Evolutionary conservation across 192 early-diverging fungal genomes (phyloP).

Genomic region (Dissophora globulifera): DNA sequence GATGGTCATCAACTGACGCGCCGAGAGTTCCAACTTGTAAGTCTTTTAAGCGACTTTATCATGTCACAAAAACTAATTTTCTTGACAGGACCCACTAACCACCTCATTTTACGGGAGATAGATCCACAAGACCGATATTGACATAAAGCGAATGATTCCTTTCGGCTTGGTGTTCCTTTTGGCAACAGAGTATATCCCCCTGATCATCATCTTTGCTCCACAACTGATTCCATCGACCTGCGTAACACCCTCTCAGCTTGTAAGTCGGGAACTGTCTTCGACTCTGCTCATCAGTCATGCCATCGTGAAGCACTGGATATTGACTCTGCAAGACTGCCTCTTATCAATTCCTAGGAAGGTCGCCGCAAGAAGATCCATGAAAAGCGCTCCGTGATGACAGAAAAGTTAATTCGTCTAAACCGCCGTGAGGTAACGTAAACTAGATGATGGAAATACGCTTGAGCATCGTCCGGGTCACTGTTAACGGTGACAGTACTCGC

Average conservation of each 20-base stretch:
- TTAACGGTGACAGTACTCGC: no score
- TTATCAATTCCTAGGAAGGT: slow-evolving; percentile 38
- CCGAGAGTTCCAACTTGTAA: slow-evolving; percentile 61
- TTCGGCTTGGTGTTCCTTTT: slow-evolving; percentile 59
- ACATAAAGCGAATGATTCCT: slow-evolving; percentile 61
- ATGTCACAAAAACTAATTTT: no score
- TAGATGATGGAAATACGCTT: no score
- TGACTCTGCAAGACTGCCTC: neutral
- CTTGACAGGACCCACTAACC: no score
- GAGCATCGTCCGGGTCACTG: no score
- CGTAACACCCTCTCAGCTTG: slow-evolving; percentile 58
- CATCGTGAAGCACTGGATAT: no score
- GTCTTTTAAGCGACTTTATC: no score
- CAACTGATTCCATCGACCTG: slow-evolving; percentile 65
- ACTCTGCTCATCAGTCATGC: neutral
- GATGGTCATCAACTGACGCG: slow-evolving; percentile 54
- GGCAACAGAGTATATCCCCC: slow-evolving; percentile 63
- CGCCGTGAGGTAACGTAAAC: slow-evolving; percentile 53
- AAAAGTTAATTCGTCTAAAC: slow-evolving; percentile 56
- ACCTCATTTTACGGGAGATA: no score
- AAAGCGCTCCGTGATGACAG: slow-evolving; percentile 55
- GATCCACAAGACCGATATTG: slow-evolving; percentile 58
- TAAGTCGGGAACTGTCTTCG: slow-evolving; percentile 42
- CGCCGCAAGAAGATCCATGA: slow-evolving; percentile 59
- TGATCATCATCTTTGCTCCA: slow-evolving; percentile 62